Evolutionary conservation across 2,329 filamentous ascomycete species (phyloP).

Genomic region (Microsporum audouinii): DNA sequence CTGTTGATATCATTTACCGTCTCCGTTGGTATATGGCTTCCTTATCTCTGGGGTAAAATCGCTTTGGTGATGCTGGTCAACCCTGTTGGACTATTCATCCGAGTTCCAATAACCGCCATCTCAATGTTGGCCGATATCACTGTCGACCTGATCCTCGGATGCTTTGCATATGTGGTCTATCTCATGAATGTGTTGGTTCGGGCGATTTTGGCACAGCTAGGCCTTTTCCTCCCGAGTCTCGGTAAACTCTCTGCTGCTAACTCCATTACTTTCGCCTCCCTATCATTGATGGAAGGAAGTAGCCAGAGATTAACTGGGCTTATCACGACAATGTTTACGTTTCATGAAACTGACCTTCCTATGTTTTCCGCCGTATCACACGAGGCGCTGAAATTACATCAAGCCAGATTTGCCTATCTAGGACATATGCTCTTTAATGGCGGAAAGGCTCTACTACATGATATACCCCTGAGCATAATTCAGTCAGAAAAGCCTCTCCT

Average conservation of each 20-base stretch:
- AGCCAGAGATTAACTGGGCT: conserved; percentile 30
- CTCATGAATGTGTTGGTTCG: conserved; percentile 26
- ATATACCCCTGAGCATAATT: conserved; percentile 24
- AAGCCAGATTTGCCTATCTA: conserved; percentile 39
- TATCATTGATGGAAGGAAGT: conserved; percentile 34
- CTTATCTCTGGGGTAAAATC: conserved; percentile 83
- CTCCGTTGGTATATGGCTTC: conserved; percentile 73
- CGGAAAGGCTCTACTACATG: conserved; percentile 34
- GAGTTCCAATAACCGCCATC: conserved; percentile 59
- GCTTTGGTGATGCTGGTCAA: conserved; percentile 69
- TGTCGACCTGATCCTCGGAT: conserved; percentile 61
- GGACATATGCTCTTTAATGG: conserved; percentile 32
- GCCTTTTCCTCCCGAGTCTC: conserved; percentile 24
- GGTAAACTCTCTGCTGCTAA: conserved; percentile 28
- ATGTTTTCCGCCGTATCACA: conserved; percentile 69
- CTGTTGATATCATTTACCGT: conserved; percentile 82
- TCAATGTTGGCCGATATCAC: conserved; percentile 66
- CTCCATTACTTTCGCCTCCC: conserved; percentile 30
- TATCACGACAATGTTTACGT: conserved; percentile 29
- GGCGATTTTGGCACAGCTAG: conserved; percentile 25
- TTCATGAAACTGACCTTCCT: conserved; percentile 52
- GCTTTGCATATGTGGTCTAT: conserved; percentile 44
- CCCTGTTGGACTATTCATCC: conserved; percentile 54
- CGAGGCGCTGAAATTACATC: conserved; percentile 52
- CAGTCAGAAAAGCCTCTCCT: conserved; percentile 1